A percentile compares a stretch with the other conserved stretches of the same genome.
Evolutionary conservation across 805 yeast species (phyloP).

Genomic region (Kluyveromyces siamensis): DNA sequence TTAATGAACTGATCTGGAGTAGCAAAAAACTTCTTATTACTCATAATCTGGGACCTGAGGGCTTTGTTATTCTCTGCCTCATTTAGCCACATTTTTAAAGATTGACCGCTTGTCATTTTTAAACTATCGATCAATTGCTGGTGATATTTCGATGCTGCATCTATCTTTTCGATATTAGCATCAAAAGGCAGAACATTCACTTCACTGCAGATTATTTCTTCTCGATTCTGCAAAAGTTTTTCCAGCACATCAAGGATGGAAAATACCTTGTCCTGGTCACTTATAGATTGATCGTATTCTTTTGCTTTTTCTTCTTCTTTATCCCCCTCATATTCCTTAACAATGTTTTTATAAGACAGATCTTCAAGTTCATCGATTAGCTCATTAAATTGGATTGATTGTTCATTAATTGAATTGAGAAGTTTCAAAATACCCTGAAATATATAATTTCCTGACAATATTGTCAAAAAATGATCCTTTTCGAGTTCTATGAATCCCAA

Average conservation of each 20-base stretch:
- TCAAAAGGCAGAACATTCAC: constrained; percentile 1
- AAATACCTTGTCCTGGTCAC: constrained; percentile 64
- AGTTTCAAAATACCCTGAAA: not conserved
- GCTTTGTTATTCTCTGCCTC: constrained; percentile 24
- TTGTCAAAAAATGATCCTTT: not conserved
- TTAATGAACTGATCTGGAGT: constrained; percentile 18
- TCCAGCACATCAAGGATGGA: constrained; percentile 48
- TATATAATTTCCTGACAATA: not conserved
- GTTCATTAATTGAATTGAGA: constrained; percentile 15
- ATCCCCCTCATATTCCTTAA: constrained; percentile 16
- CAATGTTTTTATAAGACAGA: constrained; percentile 21
- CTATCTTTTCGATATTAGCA: constrained; percentile 16
- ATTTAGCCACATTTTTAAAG: constrained; percentile 26
- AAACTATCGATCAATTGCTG: constrained; percentile 19
- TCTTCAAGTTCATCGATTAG: constrained; percentile 10
- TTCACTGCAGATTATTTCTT: constrained; percentile 10
- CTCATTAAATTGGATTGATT: constrained; percentile 18
- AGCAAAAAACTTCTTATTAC: constrained; percentile 1
- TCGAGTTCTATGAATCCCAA: not conserved
- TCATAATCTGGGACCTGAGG: constrained; percentile 8
- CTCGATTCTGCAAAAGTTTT: constrained; percentile 38
- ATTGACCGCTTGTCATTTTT: constrained; percentile 15
- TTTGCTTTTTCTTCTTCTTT: constrained; percentile 48
- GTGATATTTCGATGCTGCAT: constrained; percentile 26
- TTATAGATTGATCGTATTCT: constrained; percentile 68